Evolutionary conservation across 495 filamentous ascomycete species (phyloP).

Genomic region (Lophium mytilinum): DNA sequence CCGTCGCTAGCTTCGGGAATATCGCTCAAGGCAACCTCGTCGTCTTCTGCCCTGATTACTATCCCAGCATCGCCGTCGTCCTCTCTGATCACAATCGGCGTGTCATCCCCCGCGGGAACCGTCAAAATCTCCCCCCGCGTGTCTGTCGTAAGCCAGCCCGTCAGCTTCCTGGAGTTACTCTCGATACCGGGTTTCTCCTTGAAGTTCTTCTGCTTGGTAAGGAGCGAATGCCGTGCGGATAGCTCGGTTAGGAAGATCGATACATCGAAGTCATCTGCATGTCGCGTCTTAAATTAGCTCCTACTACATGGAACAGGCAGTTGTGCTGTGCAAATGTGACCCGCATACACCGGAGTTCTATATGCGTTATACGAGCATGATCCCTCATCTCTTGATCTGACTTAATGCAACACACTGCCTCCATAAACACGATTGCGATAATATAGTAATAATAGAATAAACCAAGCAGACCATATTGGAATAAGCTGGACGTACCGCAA

Average conservation of each 20-base stretch:
- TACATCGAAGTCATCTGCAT: constrained; percentile 85
- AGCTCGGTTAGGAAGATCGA: constrained; percentile 86
- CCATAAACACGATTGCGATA: too few relatives aligned
- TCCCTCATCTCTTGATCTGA: too few relatives aligned
- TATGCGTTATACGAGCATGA: too few relatives aligned
- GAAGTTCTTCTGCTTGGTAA: constrained; percentile 74
- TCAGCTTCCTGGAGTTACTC: constrained; percentile 52
- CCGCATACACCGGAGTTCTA: too few relatives aligned
- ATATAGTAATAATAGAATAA: too few relatives aligned
- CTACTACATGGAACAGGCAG: too few relatives aligned
- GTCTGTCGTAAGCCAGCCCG: constrained; percentile 44
- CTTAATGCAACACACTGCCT: too few relatives aligned
- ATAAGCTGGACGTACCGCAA: constrained; percentile 49
- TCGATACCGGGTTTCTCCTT: constrained; percentile 45
- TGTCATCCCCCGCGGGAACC: constrained; percentile 35
- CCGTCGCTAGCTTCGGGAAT: constrained; percentile 17
- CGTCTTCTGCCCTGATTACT: constrained; percentile 37
- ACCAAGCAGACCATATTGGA: too few relatives aligned
- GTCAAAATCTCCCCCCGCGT: constrained; percentile 35
- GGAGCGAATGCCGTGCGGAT: constrained; percentile 76
- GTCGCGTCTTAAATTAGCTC: too few relatives aligned
- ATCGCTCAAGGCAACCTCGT: constrained; percentile 21
- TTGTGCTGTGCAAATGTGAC: too few relatives aligned
- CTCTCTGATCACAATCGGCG: constrained; percentile 25
- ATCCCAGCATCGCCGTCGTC: constrained; percentile 34